Evolutionary conservation across 2,329 filamentous ascomycete genomes (phyloP), one percentile per base, ranked within the genome.

Genomic region (Clonostachys rosea): DNA sequence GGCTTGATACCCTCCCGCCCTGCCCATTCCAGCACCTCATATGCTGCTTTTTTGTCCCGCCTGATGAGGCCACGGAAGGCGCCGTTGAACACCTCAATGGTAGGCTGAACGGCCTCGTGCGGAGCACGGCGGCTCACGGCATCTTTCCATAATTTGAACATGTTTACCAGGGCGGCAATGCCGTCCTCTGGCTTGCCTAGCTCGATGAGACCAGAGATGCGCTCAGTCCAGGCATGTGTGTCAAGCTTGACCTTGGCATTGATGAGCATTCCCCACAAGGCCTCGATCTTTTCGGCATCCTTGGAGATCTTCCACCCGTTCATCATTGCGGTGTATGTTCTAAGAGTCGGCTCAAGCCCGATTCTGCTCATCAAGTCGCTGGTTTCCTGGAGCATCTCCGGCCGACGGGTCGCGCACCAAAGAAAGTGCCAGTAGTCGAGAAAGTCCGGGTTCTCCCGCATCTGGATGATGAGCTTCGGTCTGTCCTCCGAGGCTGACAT

Each of bases 281-380:
- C 73, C 47, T 84, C 78, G 50, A 91, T 70, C 18, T 76, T 81
- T n/a, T 69, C 61, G 1, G 72, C 53, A 55, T 89, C 83, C 46
- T 73, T 73, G 44, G 79, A 74, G 44, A 71, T 74, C 58, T 77
- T 79, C 64, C 84, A 89, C 2, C 88, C 88, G 47, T 80, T 74
- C 54, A 94, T 79, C 78, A 94, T 86, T 40, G 79, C 70, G 37
- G 83, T 86, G 79, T 87, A 94, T 0, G 87, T 86, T 54, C 70
- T 76, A 47, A 85, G 56, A 7, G 75, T 83, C 13, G 87, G 84
- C 47, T 68, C 62, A 33, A 86, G 59, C 2, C 77, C 79, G 45
- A 77, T 52, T 37, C 58, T 53, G 34, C 59, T 53, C 72, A 78
- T 78, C 40, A 67, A 47, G 34, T 68, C 64, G 55, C 76, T 63